Base-by-base conservation (phyloP, 176 grass and related monocot species). In the Themeda triandra region DNA sequence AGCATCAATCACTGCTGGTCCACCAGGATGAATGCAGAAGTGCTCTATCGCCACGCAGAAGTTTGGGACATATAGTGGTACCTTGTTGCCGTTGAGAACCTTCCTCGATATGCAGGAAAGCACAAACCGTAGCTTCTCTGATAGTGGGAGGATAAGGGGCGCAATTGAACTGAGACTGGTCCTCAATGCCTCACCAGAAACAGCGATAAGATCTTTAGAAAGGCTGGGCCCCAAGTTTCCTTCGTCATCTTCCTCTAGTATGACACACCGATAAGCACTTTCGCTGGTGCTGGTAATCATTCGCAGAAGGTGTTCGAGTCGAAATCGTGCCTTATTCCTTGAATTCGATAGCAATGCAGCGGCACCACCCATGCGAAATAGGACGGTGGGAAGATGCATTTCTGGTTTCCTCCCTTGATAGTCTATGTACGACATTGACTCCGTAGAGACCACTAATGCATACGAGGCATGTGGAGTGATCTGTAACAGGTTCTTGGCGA, bases 21-120 rank as follows among this genome's bases (percentile, higher is more conserved):
- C 63, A 13, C 46, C 80, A 6, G 41, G 7, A 12, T 82, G 80
- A 29, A 83, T 18, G 24, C 80, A 83, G 53, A 83, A 83, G 69
- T 83, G 66, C 4, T 83, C 27, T 6, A 36, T 0, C 0, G 49
- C 80, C 44, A 3, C 14, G 32, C 14, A 33, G 29, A 83, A 83
- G 15, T 83, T 17, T 14, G 68, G 68, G 0, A 35, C 13, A 35
- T 66, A 51, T 2, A 33, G 45, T 24, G 44, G 13, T 12, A 46
- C 44, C 44, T n/a, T 70, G 21, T n/a, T 70, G 21, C 3, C 17
- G 0, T 68, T 28, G 12, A 71, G 12, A 4, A 51, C 10, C 37
- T 56, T 82, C 0, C 3, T 2, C 4, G 54, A 8, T 1, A 36
- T 6, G 0, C 0, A 7, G 0, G 42, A 53, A 4, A 81, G 0